phyloP scores from a whole-genome alignment of 805 yeast species.

The Barnettozyma sucrosica region DNA sequence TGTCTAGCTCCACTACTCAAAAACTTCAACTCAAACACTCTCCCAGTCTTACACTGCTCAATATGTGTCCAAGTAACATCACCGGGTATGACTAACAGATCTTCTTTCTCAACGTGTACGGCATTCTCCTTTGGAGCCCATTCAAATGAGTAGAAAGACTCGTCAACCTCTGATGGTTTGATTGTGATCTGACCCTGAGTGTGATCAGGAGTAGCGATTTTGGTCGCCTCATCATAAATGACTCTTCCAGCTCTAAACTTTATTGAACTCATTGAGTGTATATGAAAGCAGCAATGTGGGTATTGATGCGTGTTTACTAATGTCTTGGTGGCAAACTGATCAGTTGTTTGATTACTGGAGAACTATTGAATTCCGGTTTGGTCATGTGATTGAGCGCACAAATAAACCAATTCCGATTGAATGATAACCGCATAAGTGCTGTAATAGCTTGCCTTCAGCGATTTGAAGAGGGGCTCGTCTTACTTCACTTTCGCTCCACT shows the following conservation, averaged over 20 bases:
- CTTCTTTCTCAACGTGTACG: conserved; percentile 45
- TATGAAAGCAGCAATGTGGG: background rate
- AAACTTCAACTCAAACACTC: conserved; percentile 67
- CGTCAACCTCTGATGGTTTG: conserved; percentile 61
- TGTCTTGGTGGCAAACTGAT: background rate
- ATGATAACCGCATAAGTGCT: no score
- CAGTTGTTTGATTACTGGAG: background rate
- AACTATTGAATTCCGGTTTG: background rate
- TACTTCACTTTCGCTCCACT: no score
- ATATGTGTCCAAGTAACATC: conserved; percentile 77
- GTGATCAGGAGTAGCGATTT: conserved; percentile 63
- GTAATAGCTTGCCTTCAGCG: no score
- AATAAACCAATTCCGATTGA: no score
- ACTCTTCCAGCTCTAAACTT: conserved; percentile 80
- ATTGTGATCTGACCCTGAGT: conserved; percentile 63
- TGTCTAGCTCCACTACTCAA: conserved; percentile 53
- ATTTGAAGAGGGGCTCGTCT: no score
- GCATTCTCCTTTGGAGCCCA: conserved; percentile 65
- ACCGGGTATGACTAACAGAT: conserved; percentile 73
- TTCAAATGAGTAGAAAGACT: conserved; percentile 58
- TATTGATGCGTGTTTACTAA: background rate
- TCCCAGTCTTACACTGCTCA: conserved; percentile 64
- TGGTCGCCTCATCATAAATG: conserved; percentile 51
- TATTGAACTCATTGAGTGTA: conserved; percentile 13
- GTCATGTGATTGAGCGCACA: background rate